Conservation (phyloP, 1,284 basidiomycete species). For the Puccinia sorghi region DNA sequence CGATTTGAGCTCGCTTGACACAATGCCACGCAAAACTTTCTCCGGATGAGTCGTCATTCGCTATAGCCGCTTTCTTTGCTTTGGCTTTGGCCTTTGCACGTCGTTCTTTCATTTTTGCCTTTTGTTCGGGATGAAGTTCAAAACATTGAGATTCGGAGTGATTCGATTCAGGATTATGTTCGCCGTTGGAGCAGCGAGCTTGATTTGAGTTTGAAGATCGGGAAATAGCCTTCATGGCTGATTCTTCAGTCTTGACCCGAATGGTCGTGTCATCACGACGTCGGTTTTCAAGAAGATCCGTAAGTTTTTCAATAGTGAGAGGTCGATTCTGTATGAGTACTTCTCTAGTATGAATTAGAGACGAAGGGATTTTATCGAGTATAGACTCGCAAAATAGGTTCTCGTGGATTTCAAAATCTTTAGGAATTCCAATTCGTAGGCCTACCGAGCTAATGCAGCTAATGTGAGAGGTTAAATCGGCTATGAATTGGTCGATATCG, state of each 20-base stretch:
- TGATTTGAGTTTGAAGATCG: neutral
- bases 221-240: neutral
- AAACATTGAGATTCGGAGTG: neutral
- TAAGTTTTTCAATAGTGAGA: neutral
- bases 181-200: neutral
- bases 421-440: neutral
- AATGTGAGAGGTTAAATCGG: neutral
- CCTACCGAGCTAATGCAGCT: neutral
- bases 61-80: neutral
- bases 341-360: neutral
- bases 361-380: neutral
- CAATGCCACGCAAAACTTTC: neutral
- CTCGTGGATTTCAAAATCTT: neutral
- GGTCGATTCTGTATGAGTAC: neutral
- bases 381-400: neutral
- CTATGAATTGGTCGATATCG: neutral
- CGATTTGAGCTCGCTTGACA: neutral
- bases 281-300: neutral
- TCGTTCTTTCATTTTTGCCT: neutral
- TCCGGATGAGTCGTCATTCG: neutral
- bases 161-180: conserved; percentile 1
- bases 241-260: neutral
- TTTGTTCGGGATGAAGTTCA: neutral
- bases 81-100: neutral
- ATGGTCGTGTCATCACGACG: neutral